Evolutionary conservation across 805 yeast genomes (phyloP).

Genomic region (Ogataea pignaliae): DNA sequence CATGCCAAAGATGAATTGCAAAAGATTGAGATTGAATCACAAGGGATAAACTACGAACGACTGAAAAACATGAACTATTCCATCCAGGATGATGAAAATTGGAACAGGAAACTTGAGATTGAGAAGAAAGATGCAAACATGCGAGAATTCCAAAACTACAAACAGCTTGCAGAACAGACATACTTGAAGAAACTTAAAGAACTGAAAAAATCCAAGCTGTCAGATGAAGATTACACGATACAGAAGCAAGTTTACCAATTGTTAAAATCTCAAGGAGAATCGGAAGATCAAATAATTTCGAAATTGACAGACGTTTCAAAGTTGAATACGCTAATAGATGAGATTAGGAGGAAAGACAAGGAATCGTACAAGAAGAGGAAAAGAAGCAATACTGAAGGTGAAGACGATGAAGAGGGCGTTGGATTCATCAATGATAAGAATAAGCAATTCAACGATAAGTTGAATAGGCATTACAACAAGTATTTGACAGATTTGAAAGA

Average conservation of each 20-base stretch:
- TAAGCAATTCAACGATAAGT: conserved; percentile 66
- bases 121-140: conserved; percentile 25
- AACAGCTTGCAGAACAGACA: conserved; percentile 55
- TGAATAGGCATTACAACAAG: conserved; percentile 52
- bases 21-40: conserved; percentile 30
- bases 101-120: conserved; percentile 43
- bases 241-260: conserved; percentile 30
- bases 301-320: conserved; percentile 33
- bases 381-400: conserved; percentile 13
- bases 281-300: conserved; percentile 20
- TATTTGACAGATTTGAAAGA: conserved; percentile 19
- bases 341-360: conserved; percentile 33
- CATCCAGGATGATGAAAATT: conserved; percentile 58
- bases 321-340: conserved; percentile 30
- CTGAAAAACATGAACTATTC: conserved; percentile 50
- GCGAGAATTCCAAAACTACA: conserved; percentile 44
- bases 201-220: conserved; percentile 20
- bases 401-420: conserved; percentile 32
- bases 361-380: conserved; percentile 35
- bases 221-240: conserved; percentile 37
- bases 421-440: conserved; percentile 66
- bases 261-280: conserved; percentile 19
- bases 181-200: conserved; percentile 49
- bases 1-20: conserved; percentile 37
- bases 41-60: conserved; percentile 39